Percentiles rank a stretch among this genome's conserved stretches.
Conservation (phyloP, 192 early-diverging fungal species). For the Mortierella hygrophila region DNA sequence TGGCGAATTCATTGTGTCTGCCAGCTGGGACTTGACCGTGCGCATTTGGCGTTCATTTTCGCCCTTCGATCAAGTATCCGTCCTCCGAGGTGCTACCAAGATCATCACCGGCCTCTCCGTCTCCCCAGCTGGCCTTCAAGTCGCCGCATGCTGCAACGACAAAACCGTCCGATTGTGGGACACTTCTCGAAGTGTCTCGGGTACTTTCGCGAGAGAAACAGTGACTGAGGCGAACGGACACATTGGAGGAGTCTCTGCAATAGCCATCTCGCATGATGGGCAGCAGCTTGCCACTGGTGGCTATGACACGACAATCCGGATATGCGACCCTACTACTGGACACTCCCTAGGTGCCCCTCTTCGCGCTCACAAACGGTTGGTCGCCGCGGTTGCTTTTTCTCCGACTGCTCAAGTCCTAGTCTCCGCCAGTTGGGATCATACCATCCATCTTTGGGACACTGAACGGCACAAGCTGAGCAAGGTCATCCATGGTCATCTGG, state of each 20-base stretch:
- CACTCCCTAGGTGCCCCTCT: background rate
- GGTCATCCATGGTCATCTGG: background rate
- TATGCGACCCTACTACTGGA: background rate
- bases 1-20: background rate
- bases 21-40: background rate
- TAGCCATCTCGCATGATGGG: background rate
- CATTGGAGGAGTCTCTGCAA: background rate
- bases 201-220: background rate
- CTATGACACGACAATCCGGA: background rate
- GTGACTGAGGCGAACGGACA: background rate
- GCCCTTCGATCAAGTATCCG: background rate
- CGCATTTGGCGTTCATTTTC: background rate
- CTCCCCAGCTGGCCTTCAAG: background rate
- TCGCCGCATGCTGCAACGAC: conserved; percentile 1
- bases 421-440: background rate
- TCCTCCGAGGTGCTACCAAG: background rate
- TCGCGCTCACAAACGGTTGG: background rate
- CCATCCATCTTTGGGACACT: background rate
- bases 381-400: background rate
- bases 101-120: background rate
- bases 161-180: conserved; percentile 13
- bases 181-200: background rate
- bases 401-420: background rate
- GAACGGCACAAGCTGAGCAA: background rate
- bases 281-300: background rate